phyloP scores from a whole-genome alignment of 441 rosid genomes.

The Breynia disticha region DNA sequence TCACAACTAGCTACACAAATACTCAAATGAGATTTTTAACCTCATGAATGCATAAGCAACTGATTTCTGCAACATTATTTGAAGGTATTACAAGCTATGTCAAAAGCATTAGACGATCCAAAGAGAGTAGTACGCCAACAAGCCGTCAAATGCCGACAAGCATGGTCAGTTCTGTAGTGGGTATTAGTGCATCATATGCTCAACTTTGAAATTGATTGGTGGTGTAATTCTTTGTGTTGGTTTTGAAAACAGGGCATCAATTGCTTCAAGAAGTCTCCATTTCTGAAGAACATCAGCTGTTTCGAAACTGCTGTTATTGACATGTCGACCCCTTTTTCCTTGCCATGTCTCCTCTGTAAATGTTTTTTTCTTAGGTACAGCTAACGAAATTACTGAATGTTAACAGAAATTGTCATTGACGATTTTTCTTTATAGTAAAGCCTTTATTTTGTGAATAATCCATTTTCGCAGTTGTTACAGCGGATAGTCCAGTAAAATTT shows the following conservation, averaged over 20 bases:
- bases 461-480: too few species aligned
- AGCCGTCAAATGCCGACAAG: conserved; percentile 71
- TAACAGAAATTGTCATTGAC: too few species aligned
- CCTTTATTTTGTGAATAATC: too few species aligned
- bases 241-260: conserved; percentile 37
- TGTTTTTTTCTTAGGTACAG: neutral
- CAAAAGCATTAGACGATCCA: conserved; percentile 68
- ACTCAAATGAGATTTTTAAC: too few species aligned
- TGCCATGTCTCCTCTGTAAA: conserved; percentile 8
- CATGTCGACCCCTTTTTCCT: neutral
- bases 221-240: neutral
- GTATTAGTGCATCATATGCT: neutral
- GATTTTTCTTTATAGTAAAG: too few species aligned
- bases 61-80: conserved; percentile 2
- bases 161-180: conserved; percentile 46
- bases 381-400: neutral
- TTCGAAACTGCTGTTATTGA: neutral
- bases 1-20: too few species aligned
- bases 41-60: neutral
- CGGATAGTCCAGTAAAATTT: too few species aligned
- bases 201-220: neutral
- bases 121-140: conserved; percentile 77
- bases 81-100: conserved; percentile 55
- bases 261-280: conserved; percentile 26
- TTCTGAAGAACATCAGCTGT: conserved; percentile 10